Evolutionary conservation across 805 yeast species (phyloP).

Genomic region (Sugiyamaella americana): DNA sequence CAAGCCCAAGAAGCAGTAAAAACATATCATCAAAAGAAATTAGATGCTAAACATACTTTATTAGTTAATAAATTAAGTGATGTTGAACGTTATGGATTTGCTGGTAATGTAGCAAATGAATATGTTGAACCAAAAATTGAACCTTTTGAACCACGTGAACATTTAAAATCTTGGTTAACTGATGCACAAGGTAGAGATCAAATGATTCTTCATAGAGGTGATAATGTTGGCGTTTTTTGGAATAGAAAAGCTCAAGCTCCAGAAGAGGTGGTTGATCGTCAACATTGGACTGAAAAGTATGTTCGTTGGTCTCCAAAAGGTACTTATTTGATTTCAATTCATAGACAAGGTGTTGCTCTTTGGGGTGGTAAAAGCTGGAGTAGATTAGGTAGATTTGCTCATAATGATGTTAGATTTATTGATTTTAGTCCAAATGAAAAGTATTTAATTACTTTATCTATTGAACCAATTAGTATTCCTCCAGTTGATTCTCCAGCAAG

Average conservation of each 20-base stretch:
- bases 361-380: slow-evolving; percentile 90
- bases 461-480: slow-evolving; percentile 70
- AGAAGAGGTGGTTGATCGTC: slow-evolving; percentile 69
- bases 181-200: slow-evolving; percentile 90
- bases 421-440: slow-evolving; percentile 92
- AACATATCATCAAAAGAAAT: slow-evolving; percentile 77
- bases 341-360: slow-evolving; percentile 89
- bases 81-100: slow-evolving; percentile 70
- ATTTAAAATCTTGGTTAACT: slow-evolving; percentile 84
- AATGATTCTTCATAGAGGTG: slow-evolving; percentile 70
- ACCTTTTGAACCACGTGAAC: slow-evolving; percentile 68
- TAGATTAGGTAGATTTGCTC: slow-evolving; percentile 70
- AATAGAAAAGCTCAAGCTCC: slow-evolving; percentile 65
- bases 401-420: slow-evolving; percentile 80
- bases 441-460: slow-evolving; percentile 83
- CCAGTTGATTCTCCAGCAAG: slow-evolving; percentile 53
- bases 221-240: slow-evolving; percentile 83
- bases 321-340: slow-evolving; percentile 76
- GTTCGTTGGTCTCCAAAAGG: slow-evolving; percentile 93
- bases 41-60: slow-evolving; percentile 89
- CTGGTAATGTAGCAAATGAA: slow-evolving; percentile 48
- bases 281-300: slow-evolving; percentile 80
- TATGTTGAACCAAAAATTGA: slow-evolving; percentile 70
- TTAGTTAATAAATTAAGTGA: slow-evolving; percentile 77
- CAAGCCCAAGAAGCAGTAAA: slow-evolving; percentile 75